Evolutionary conservation across 257 asterid species (phyloP), one percentile per base, ranked within the genome.

Genomic region (Solanum rostratum): DNA sequence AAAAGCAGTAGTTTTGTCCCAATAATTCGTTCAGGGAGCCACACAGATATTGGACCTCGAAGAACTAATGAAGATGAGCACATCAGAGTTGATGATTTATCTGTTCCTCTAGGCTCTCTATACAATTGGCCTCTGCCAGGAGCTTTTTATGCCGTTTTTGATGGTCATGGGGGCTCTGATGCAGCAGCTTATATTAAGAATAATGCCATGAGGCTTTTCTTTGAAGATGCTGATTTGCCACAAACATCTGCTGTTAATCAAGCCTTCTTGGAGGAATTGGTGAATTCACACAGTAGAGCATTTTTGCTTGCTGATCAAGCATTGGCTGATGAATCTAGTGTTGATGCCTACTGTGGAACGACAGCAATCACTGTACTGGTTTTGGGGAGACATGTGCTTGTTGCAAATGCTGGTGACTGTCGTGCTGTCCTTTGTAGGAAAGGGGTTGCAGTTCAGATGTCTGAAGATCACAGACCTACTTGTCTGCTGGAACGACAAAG

Each of bases 321-420:
- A 29, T 86, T 96, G 85, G 97, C 97, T 24, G 91, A 88, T 81
- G 97, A 95, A 55, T 83, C 87, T 66, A 86, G 83, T n/a, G 85
- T 95, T 55, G 93, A 91, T 88, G 88, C 90, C 0, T 92, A 71
- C 39, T 95, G 98, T 86, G 99, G 99, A 71, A 96, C 99, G 43
- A 96, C 99, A 22, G 98, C 98, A 33, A 90, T 95, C 14, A 93
- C 98, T 19, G 98, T 95, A 52, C 90, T 95, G 29, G 88, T 96
- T 14, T 87, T 93, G 33, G 99, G 98, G 60, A 92, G 89, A 68
- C 91, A 91, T 89, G 91, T 96, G 14, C 89, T 95, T 2, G 70
- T 95, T 79, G 97, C 98, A 52, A 96, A 96, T 86, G 98, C 97
- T 53, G 99, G 99, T 1, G 99, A 96, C 73, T 96, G 97, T 71